These are phyloP conservation scores for Sclerotinia subarctica DNA, from an alignment of 2,329 filamentous ascomycete species.

Conservation along the genomic window DNA sequence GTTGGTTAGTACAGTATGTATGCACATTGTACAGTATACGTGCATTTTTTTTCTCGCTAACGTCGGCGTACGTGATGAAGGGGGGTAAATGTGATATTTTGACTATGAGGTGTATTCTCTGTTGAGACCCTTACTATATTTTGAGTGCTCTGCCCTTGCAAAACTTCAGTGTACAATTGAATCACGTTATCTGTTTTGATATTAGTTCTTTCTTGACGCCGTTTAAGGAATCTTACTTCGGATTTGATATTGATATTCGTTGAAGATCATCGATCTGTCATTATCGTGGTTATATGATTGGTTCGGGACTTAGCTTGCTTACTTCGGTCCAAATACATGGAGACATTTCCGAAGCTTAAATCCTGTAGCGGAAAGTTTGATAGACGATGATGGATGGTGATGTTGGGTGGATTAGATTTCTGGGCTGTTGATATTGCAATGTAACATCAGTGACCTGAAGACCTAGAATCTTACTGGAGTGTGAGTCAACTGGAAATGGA, in stretches of 20 bases:
- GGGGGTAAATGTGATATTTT: not conserved
- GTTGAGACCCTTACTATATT: too few relatives aligned
- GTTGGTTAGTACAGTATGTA: not conserved
- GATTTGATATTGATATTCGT: slow-evolving; percentile 7
- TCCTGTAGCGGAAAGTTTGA: not conserved
- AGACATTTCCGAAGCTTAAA: not conserved
- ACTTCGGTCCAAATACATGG: not conserved
- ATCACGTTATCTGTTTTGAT: not conserved
- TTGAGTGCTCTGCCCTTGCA: too few relatives aligned
- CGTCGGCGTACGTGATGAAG: not conserved
- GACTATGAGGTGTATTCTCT: too few relatives aligned
- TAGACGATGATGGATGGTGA: not conserved
- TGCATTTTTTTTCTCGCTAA: not conserved
- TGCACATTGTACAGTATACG: too few relatives aligned
- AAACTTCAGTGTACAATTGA: not conserved
- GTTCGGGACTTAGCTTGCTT: not conserved
- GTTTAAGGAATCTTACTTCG: not conserved
- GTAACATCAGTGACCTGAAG: too few relatives aligned
- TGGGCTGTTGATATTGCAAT: too few relatives aligned
- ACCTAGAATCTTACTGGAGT: too few relatives aligned
- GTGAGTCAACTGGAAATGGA: too few relatives aligned
- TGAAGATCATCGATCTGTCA: not conserved
- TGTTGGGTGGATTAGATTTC: not conserved
- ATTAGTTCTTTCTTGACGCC: not conserved
- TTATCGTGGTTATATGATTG: not conserved